Conservation (phyloP, 805 yeast species). For the Pichia paraexigua region DNA sequence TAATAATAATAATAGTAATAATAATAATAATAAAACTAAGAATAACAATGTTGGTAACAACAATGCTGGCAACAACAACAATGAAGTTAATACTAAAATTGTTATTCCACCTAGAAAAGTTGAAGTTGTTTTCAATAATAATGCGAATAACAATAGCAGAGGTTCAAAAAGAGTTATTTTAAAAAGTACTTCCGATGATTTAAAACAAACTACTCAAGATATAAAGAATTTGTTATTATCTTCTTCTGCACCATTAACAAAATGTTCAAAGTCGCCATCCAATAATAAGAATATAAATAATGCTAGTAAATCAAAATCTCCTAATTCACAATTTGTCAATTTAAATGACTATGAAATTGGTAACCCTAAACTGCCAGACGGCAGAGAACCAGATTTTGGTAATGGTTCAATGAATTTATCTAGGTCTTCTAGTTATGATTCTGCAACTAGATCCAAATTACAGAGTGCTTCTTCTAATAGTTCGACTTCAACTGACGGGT, state of each 20-base stretch:
- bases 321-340: neutral
- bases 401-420: slow-evolving; percentile 8
- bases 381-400: slow-evolving; percentile 12
- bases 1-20: neutral
- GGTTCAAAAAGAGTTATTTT: slow-evolving; percentile 5
- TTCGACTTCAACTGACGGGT: slow-evolving; percentile 11
- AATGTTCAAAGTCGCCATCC: slow-evolving; percentile 9
- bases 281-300: slow-evolving; percentile 2
- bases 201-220: slow-evolving; percentile 17
- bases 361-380: slow-evolving; percentile 12
- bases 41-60: no score
- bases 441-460: slow-evolving; percentile 4
- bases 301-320: slow-evolving; percentile 10
- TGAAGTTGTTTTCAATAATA: slow-evolving; percentile 14
- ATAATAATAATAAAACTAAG: no score
- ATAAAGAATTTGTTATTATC: slow-evolving; percentile 15
- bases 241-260: slow-evolving; percentile 14
- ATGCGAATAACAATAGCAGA: slow-evolving; percentile 7
- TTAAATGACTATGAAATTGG: neutral
- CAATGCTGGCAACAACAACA: no score
- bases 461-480: slow-evolving; percentile 10
- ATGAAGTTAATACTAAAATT: slow-evolving; percentile 30
- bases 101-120: slow-evolving; percentile 26
- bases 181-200: slow-evolving; percentile 16
- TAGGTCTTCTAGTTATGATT: slow-evolving; percentile 10